Evolutionary conservation across 106 monocot species (phyloP).

Genomic region (Cymbidium sinense): DNA sequence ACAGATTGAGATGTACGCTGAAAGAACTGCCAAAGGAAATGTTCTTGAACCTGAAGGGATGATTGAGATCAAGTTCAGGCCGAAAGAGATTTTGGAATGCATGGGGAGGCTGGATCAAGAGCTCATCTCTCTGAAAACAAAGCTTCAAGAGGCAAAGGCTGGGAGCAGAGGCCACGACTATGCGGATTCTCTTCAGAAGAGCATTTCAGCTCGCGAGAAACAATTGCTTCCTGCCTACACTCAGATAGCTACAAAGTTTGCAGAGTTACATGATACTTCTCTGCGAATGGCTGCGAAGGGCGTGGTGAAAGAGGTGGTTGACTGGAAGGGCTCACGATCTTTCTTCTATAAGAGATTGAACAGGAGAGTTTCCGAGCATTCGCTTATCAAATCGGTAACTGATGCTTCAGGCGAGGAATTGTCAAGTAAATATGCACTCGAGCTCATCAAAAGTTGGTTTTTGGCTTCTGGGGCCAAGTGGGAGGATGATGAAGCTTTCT

Average conservation of each 20-base stretch:
- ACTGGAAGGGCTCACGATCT: constrained; percentile 70
- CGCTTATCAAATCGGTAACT: constrained; percentile 45
- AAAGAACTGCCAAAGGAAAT: constrained; percentile 83
- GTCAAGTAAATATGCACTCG: constrained; percentile 42
- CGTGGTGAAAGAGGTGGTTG: constrained; percentile 67
- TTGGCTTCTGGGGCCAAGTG: constrained; percentile 24
- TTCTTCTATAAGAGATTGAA: constrained; percentile 88
- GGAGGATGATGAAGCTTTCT: constrained; percentile 79
- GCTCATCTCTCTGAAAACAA: constrained; percentile 41
- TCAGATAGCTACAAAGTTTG: constrained; percentile 92
- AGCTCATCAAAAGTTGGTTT: constrained; percentile 81
- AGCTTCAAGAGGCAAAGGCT: constrained; percentile 42
- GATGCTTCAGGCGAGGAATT: constrained; percentile 59
- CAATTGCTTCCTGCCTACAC: constrained; percentile 72
- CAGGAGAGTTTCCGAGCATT: constrained; percentile 63
- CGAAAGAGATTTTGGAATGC: constrained; percentile 77
- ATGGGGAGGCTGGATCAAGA: constrained; percentile 83
- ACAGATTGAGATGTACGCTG: constrained; percentile 97
- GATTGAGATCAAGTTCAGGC: constrained; percentile 95
- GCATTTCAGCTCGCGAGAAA: constrained; percentile 56
- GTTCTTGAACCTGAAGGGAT: constrained; percentile 98
- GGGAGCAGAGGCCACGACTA: constrained; percentile 15
- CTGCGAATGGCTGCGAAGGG: constrained; percentile 84
- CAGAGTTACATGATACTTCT: constrained; percentile 88
- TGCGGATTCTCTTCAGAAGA: constrained; percentile 40